Evolutionary conservation across 306 rosid species (phyloP), one percentile per base, ranked within the genome.

Genomic region (Vigna mungo): DNA sequence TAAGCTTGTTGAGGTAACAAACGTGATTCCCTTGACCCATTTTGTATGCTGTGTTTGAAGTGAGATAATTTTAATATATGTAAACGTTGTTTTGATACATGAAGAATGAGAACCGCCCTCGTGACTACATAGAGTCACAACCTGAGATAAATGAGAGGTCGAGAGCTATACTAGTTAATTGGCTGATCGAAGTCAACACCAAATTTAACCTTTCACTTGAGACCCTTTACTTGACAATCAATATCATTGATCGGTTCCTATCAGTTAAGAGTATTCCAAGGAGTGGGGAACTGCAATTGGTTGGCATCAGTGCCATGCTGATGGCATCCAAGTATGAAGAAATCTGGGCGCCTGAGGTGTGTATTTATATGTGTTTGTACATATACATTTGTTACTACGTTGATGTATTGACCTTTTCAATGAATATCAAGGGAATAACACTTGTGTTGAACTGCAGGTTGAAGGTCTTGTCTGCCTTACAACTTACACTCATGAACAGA

Each of bases 261-360:
- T 88, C 96, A 16, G 60, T 77, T 2, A 85, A 87, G 80, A 76
- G 80, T 7, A 89, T 88, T 3, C 81, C 92, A 72, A 34, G 37
- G 6, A 85, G 91, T 68, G 81, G 62, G 68, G 97, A 91, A 78
- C 80, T 94, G 71, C 98, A 94, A 65, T 68, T 94, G 82, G 90
- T 89, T 55, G 98, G 98, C 20, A 60, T 94, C 68, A 88, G 97
- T 75, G 92, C 37, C 98, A 91, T 91, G 98, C 85, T 94, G 4
- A 81, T 89, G 75, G 98, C 98, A 78, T 81, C 98, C 10, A 94
- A 94, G 81, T 94, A 94, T 79, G 98, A 94, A 80, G 97, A 91
- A 84, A 94, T 94, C 60, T 94, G 97, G 96, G 92, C 96, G 48
- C 97, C 98, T 4, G 89, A 87, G 93, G 96, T 89, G 30, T 44